Percentiles rank a stretch among this genome's conserved stretches.
These are phyloP conservation scores for Ophiostoma tasmaniense DNA, from an alignment of 2,329 filamentous ascomycete genomes.

Conservation along the genomic window DNA sequence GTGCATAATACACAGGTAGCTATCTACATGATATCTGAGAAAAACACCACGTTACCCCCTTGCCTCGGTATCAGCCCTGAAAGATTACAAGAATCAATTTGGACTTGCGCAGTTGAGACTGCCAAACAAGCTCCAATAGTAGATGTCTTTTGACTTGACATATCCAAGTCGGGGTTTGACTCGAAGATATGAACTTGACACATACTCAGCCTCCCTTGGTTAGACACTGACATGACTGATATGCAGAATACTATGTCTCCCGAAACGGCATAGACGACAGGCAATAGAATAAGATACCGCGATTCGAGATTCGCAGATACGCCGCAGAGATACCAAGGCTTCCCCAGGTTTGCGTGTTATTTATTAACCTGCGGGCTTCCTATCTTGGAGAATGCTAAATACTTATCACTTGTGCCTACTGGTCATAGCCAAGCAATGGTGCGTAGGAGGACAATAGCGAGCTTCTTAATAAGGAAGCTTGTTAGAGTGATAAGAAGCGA, in stretches of 20 bases:
- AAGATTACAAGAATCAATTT: neutral
- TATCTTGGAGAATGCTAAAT: neutral
- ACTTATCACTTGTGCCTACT: neutral
- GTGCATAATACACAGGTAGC: neutral
- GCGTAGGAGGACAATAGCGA: neutral
- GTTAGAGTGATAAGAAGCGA: neutral
- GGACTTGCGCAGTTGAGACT: neutral
- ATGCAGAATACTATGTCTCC: neutral
- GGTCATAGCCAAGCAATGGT: neutral
- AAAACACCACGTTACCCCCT: neutral
- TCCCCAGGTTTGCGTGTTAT: constrained; percentile 6
- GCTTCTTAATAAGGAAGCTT: neutral
- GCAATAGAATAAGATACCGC: neutral
- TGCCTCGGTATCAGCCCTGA: neutral
- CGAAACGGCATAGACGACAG: neutral
- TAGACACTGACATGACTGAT: neutral
- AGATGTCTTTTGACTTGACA: neutral
- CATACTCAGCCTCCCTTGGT: neutral
- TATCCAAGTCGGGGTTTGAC: too few relatives aligned
- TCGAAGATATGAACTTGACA: neutral
- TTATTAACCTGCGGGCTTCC: neutral
- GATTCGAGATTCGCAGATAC: neutral
- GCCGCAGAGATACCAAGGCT: neutral
- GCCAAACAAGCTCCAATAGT: too few relatives aligned
- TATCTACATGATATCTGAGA: neutral